Base-by-base conservation (phyloP, 73 alveolate genomes). In the Paramecium sexaurelia region DNA sequence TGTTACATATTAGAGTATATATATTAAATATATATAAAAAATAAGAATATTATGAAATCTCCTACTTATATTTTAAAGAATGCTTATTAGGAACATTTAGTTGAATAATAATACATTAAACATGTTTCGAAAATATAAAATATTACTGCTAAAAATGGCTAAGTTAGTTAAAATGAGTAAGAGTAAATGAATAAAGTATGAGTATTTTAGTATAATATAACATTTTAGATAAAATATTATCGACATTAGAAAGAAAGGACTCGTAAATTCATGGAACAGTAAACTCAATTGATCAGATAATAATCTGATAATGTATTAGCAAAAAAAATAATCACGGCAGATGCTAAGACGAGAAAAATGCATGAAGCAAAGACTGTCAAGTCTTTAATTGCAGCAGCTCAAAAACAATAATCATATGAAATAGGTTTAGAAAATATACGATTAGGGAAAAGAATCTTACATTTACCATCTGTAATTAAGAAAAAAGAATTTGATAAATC, bases 61-160 rank as follows among this genome's bases (percentile, higher is more conserved):
- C 90, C 90, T n/a, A 78, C 90, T 6, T 78, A 78, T 43, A 78
- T 78, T 10, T 61, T 78, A 20, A 78, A 78, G 55, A 78, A 78
- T 43, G 73, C 55, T 8, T 78, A 78, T 43, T 45, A 78, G 17
- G 90, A 78, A 24, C 55, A 32, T 78, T 33, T 78, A 39, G 55
- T 78, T 10, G 90, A 78, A 5, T 5, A 26, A 22, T 33, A 78
- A 43, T 78, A 78, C 22, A 20, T 36, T 24, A 78, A 78, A 61
- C 90, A 78, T 43, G 90, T 78, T 22, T 32, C 68, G 20, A 78
- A 78, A 32, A 78, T 78, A 26, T 6, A 40, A 45, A 43, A 39
- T 10, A 78, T 41, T 7, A 45, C 90, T 7, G 32, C 39, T 7
- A 78, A 69, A 22, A 22, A 32, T 17, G 32, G 19, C 9, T 43